These are phyloP conservation scores for Candida gigantensis DNA, from an alignment of 1,139 yeast species.

Conservation along the genomic window DNA sequence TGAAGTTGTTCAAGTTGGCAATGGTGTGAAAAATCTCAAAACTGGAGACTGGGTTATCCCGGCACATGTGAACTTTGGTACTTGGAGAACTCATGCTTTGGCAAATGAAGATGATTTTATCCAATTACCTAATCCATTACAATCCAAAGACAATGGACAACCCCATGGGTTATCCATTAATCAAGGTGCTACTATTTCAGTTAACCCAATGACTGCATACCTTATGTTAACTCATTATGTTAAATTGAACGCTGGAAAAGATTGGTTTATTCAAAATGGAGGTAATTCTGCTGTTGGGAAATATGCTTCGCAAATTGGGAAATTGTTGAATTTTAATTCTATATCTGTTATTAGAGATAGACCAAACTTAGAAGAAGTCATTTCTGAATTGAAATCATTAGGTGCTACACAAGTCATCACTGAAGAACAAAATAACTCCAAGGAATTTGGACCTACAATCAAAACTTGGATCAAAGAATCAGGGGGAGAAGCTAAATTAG, in stretches of 20 bases:
- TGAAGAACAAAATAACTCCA: slow-evolving; percentile 76
- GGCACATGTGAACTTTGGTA: slow-evolving; percentile 79
- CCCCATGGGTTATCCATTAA: slow-evolving; percentile 47
- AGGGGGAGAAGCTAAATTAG: slow-evolving; percentile 64
- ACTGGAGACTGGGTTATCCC: slow-evolving; percentile 94
- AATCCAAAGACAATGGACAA: slow-evolving; percentile 34
- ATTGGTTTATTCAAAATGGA: slow-evolving; percentile 96
- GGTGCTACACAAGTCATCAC: slow-evolving; percentile 94
- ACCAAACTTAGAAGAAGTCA: slow-evolving; percentile 65
- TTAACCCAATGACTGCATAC: slow-evolving; percentile 91
- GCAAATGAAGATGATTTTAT: slow-evolving; percentile 53
- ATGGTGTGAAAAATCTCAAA: slow-evolving; percentile 44
- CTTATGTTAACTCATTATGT: slow-evolving; percentile 79
- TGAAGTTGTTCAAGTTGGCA: slow-evolving; percentile 76
- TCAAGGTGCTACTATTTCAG: slow-evolving; percentile 87
- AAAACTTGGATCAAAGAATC: slow-evolving; percentile 64
- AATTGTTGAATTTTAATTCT: slow-evolving; percentile 75
- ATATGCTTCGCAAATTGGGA: slow-evolving; percentile 85
- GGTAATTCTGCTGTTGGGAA: slow-evolving; percentile 97
- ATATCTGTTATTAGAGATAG: slow-evolving; percentile 88
- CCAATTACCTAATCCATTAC: slow-evolving; percentile 49
- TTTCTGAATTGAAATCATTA: slow-evolving; percentile 51
- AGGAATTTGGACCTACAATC: slow-evolving; percentile 60
- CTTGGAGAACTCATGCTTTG: slow-evolving; percentile 88
- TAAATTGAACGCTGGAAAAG: slow-evolving; percentile 61